Base-by-base conservation (phyloP, 2,329 filamentous ascomycete species). In the Phialocephala subalpina region DNA sequence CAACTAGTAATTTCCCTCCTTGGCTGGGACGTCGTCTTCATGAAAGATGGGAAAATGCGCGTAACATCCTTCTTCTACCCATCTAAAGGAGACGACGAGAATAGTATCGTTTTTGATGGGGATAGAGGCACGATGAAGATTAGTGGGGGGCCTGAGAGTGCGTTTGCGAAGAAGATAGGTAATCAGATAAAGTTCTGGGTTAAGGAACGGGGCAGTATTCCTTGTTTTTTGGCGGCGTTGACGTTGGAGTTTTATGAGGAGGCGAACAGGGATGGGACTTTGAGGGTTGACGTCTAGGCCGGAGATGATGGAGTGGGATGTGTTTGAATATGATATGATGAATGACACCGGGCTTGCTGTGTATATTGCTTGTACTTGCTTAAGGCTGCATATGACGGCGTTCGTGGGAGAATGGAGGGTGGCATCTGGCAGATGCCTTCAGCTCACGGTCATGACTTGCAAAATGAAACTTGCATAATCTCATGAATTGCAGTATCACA, bases 61-160 rank as follows among this genome's bases (percentile, higher is more conserved):
- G 93, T 97, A 25, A 97, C 95, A 62, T 91, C 87, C 66, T 91
- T 95, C 70, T 97, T 95, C 76, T 92, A 92, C 76, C 91, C 94
- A 0, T 90, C 87, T 1, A 79, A 80, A 67, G 80, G 87, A 77
- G 76, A 84, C 7, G 88, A 92, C 20, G 89, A 91, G 77, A 90
- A 90, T 72, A 88, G 86, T 64, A 90, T 91, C 67, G 88, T 97
- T 0, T 97, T 97, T 77, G 94, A 97, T 78, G 94, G 94, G 60
- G 94, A 97, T 80, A 90, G 92, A 65, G 96, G 95, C 8, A 97
- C 94, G 0, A 99, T 99, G 96, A 99, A 99, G 84, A 92, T 99
- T 64, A 92, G 91, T 38, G 96, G 96, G 1, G 96, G 96, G 0
- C 92, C 94, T 1, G 87, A 92, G 75, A 97, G 93, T 76, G 85